Percentiles rank a stretch among this genome's conserved stretches.
Conservation (phyloP, 768 basidiomycete species). For the Russula emetica region DNA sequence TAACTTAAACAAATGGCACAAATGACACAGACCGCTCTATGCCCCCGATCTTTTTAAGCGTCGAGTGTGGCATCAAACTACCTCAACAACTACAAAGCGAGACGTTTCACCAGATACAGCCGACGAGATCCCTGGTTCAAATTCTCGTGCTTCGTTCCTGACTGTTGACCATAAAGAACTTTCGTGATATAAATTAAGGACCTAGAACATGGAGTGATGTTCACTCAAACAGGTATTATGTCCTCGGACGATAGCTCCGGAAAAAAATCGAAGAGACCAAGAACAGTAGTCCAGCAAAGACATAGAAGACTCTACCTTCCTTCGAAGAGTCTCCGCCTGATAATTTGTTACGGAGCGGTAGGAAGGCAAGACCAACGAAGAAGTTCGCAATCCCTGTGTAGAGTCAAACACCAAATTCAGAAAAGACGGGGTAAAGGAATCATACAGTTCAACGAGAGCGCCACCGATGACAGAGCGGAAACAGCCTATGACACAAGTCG, state of each 20-base stretch:
- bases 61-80: background rate
- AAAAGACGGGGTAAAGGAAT: background rate
- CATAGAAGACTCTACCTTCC: slow-evolving; percentile 85
- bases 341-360: slow-evolving; percentile 76
- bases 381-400: slow-evolving; percentile 78
- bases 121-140: background rate
- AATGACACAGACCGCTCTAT: background rate
- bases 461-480: slow-evolving; percentile 32
- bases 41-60: background rate
- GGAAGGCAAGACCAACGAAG: slow-evolving; percentile 74
- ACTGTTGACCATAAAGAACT: background rate
- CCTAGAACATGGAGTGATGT: background rate
- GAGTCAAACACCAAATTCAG: slow-evolving; percentile 2
- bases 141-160: background rate
- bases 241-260: slow-evolving; percentile 31
- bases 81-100: background rate
- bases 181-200: background rate
- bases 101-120: background rate
- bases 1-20: background rate
- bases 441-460: slow-evolving; percentile 31
- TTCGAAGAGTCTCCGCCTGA: slow-evolving; percentile 54
- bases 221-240: background rate
- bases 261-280: slow-evolving; percentile 34
- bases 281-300: slow-evolving; percentile 62
- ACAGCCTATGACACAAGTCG: slow-evolving; percentile 28